These are phyloP conservation scores for Calonectria hongkongensis DNA, from an alignment of 2,329 filamentous ascomycete species.

Conservation along the genomic window DNA sequence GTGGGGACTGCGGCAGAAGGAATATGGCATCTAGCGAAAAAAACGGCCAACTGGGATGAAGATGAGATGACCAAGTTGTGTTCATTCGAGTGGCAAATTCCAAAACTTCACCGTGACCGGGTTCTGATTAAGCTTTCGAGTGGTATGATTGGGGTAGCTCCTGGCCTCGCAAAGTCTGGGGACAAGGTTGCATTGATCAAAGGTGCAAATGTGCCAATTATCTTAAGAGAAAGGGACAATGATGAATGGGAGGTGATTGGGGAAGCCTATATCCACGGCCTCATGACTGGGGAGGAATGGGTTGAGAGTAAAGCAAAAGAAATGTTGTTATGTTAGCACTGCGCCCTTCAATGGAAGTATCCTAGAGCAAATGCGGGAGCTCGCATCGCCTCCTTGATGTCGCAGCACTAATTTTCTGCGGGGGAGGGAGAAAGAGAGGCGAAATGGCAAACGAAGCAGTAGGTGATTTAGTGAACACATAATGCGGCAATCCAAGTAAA, in stretches of 20 bases:
- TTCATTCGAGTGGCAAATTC: background rate
- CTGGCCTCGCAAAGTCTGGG: background rate
- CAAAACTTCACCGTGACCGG: background rate
- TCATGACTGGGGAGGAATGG: background rate
- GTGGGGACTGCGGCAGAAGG: background rate
- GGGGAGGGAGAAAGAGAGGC: too few relatives aligned
- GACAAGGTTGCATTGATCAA: background rate
- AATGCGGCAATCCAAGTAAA: too few relatives aligned
- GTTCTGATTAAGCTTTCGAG: background rate
- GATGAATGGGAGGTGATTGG: slow-evolving; percentile 2
- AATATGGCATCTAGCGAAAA: background rate
- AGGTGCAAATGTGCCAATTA: background rate
- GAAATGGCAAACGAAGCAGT: too few relatives aligned
- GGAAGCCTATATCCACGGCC: background rate
- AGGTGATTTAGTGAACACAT: too few relatives aligned
- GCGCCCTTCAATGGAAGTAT: too few relatives aligned
- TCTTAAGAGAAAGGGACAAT: background rate
- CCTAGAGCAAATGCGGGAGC: too few relatives aligned
- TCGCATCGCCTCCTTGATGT: too few relatives aligned
- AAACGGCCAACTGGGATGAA: background rate
- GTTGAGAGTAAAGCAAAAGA: background rate
- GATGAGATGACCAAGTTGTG: background rate
- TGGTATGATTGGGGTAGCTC: background rate
- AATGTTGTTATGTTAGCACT: background rate
- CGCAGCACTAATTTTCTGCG: too few relatives aligned